Evolutionary conservation across 2,329 filamentous ascomycete genomes (phyloP), one percentile per base, ranked within the genome.

Genomic region (Penicillium sp.): DNA sequence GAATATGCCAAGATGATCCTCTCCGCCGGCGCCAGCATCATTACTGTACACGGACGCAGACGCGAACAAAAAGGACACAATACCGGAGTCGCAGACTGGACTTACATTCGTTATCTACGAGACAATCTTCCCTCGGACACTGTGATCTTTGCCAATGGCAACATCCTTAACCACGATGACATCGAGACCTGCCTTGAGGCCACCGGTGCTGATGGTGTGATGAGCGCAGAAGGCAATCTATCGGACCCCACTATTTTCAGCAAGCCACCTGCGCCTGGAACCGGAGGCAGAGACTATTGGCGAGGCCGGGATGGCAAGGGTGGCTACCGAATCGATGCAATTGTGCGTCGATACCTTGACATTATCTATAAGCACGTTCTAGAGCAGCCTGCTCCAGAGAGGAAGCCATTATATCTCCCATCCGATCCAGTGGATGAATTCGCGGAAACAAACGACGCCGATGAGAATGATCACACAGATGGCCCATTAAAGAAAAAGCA

Each of bases 141-240:
- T 7, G 94, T 99, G 22, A 85, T 99, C 2, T 97, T 99, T 70
- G 94, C 94, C 3, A 99, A 99, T 72, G 94, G 94, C 11, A 99
- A 99, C 68, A 88, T 97, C 34, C 77, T 99, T 55, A 88, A 90
- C 70, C 82, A 88, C 55, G 86, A 81, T 0, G 93, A 99, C 70
- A 79, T 99, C 10, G 83, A 88, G 47, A 78, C 77, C 18, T 97
- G 93, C 67, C 77, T 99, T 18, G 83, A 86, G 47, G 90, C 82
- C 4, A 99, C 94, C 1, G 92, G 92, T 1, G 93, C 88, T 1
- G 94, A 99, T 71, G 94, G 84, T 16, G 86, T 99, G 48, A 97
- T 99, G 94, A 93, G 89, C 62, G 94, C 94, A 5, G 94, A 99
- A 75, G 94, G 92, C 0, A 96, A 97, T 69, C 81, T 99, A 0